These are phyloP conservation scores for Dianthus caryophyllus DNA, from an alignment of 148 eudicot species.

Conservation along the genomic window DNA sequence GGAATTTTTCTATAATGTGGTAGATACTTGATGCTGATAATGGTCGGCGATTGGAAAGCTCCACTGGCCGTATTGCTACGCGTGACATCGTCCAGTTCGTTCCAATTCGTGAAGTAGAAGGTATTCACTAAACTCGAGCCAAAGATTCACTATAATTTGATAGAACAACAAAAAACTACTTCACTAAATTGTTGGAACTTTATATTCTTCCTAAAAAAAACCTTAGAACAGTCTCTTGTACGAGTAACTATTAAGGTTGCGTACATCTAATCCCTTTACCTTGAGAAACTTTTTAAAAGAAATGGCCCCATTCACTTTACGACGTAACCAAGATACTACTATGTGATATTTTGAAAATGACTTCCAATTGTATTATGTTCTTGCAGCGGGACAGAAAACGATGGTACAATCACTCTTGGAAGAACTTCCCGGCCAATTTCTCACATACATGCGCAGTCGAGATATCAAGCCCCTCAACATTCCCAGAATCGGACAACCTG, in stretches of 20 bases:
- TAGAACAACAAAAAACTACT: too few species aligned
- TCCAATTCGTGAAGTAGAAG: slow-evolving; percentile 78
- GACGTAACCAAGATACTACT: neutral
- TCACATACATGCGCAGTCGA: slow-evolving; percentile 61
- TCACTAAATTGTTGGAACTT: too few species aligned
- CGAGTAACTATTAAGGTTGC: neutral
- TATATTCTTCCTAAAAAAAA: too few species aligned
- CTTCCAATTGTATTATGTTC: neutral
- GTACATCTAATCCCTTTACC: neutral
- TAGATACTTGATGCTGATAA: slow-evolving; percentile 93
- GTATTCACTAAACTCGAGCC: slow-evolving; percentile 30
- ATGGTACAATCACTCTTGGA: slow-evolving; percentile 66
- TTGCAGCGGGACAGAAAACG: slow-evolving; percentile 61
- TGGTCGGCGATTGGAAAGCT: slow-evolving; percentile 69
- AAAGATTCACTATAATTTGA: neutral
- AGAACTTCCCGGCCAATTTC: slow-evolving; percentile 84
- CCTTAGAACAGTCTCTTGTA: too few species aligned
- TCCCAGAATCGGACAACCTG: neutral
- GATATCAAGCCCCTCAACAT: slow-evolving; percentile 51
- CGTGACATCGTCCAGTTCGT: slow-evolving; percentile 94
- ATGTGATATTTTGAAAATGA: neutral
- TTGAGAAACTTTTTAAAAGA: neutral
- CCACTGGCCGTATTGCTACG: slow-evolving; percentile 78
- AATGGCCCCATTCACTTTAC: neutral
- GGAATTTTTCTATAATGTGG: slow-evolving; percentile 3